These are phyloP conservation scores for Azolla pinnata DNA, from an alignment of 75 land plant species.

Conservation along the genomic window DNA sequence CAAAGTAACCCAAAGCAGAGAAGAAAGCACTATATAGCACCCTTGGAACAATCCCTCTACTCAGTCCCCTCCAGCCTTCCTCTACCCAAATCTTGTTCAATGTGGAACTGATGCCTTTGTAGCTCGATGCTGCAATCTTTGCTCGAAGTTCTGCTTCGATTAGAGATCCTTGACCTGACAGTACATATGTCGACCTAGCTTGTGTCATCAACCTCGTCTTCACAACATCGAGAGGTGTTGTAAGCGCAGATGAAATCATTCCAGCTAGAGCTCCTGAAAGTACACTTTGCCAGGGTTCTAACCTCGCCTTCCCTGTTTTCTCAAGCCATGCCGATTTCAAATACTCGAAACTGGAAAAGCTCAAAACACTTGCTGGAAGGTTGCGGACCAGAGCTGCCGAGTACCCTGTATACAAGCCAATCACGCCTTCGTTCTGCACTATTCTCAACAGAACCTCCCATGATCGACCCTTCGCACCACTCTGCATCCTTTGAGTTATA, in stretches of 20 bases:
- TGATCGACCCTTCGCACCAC: slow-evolving; percentile 60
- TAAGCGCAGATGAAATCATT: slow-evolving; percentile 69
- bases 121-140: slow-evolving; percentile 25
- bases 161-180: neutral
- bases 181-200: slow-evolving; percentile 5
- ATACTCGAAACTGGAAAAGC: slow-evolving; percentile 83
- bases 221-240: slow-evolving; percentile 84
- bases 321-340: slow-evolving; percentile 59
- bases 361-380: slow-evolving; percentile 72
- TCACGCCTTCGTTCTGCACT: slow-evolving; percentile 50
- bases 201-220: slow-evolving; percentile 90
- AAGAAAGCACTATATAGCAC: slow-evolving; percentile 80
- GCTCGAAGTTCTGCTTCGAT: slow-evolving; percentile 20
- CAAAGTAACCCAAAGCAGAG: slow-evolving; percentile 80
- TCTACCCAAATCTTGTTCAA: slow-evolving; percentile 56
- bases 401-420: slow-evolving; percentile 75
- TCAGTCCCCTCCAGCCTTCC: slow-evolving; percentile 78
- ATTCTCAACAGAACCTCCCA: slow-evolving; percentile 58
- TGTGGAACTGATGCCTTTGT: slow-evolving; percentile 43
- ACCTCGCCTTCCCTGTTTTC: slow-evolving; percentile 12
- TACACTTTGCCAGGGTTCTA: slow-evolving; percentile 71
- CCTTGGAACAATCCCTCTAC: slow-evolving; percentile 73
- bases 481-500: slow-evolving; percentile 79
- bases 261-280: slow-evolving; percentile 82
- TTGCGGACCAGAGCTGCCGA: slow-evolving; percentile 71